Base-by-base conservation (phyloP, 805 yeast species). In the Kluyveromyces aestuarii region DNA sequence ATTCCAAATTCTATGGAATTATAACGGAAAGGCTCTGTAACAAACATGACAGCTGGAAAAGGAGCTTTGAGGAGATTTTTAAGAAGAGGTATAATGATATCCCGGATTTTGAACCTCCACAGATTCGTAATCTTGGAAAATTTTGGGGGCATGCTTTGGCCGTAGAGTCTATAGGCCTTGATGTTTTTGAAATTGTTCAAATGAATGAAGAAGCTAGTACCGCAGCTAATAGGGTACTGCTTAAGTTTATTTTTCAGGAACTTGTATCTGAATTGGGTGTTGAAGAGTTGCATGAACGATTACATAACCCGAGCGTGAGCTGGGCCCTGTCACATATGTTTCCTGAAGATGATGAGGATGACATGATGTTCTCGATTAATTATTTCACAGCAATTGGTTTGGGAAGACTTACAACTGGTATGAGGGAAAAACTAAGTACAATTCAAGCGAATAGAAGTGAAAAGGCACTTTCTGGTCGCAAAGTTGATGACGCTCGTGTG, bases 351-450 rank as follows among this genome's bases (percentile, higher is more conserved):
- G 73, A 72, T 48, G 71, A 73, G 6, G 82, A 79, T 9, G 69
- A 77, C 54, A 68, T 83, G 13, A 72, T 91, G 50, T 91, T 90
- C 62, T 76, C 95, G 1, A 88, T 89, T 61, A 91, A 91, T 61
- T 91, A 75, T 62, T 91, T 91, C 65, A 91, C 97, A 0, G 96
- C 97, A 1, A 88, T 91, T 52, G 95, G 95, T 0, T 63, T 91
- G 44, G 97, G 97, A 41, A 74, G 76, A 2, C 62, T 91, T 49
- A 90, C 98, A 0, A 96, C 87, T 37, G 76, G 70, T 1, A 84
- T 90, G 95, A 77, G 98, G 67, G 74, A 70, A 5, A 71, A 67
- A 14, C 63, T 82, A 50, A 60, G 66, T 47, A 55, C 56, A 16
- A 55, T 72, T 35, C 64, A 72, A 6, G 58, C 56, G 18, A 62